phyloP scores from a whole-genome alignment of 2,329 filamentous ascomycete species.

The Endoconidiophora laricicola region DNA sequence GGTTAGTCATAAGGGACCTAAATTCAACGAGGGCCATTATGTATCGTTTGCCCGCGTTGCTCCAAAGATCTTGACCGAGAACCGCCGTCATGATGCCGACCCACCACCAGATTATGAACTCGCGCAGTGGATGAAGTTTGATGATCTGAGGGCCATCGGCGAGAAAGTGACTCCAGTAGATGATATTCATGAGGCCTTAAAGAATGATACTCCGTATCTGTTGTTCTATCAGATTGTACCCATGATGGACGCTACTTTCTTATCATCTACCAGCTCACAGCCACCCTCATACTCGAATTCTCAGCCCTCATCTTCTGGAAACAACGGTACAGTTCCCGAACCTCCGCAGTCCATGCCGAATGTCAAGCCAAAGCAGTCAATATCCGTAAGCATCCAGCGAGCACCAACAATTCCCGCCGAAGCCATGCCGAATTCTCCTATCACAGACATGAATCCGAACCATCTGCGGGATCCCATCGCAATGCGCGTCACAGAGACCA shows the following conservation, averaged over 20 bases:
- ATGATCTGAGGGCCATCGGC: conserved; percentile 52
- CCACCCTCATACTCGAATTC: conserved; percentile 45
- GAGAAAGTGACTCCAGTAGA: conserved; percentile 61
- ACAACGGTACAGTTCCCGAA: not conserved
- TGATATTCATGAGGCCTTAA: conserved; percentile 58
- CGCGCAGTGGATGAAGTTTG: conserved; percentile 77
- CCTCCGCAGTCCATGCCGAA: not conserved
- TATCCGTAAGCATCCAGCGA: conserved; percentile 7
- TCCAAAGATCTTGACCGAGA: conserved; percentile 42
- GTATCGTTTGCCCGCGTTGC: conserved; percentile 67
- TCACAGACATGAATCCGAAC: not conserved
- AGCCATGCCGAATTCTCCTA: conserved; percentile 5
- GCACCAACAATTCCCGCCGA: conserved; percentile 8
- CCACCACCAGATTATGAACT: conserved; percentile 51
- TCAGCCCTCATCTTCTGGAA: conserved; percentile 19
- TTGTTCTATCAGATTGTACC: conserved; percentile 92
- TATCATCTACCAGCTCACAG: conserved; percentile 30
- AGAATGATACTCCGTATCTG: conserved; percentile 81
- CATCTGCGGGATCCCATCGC: not conserved
- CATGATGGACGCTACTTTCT: conserved; percentile 50
- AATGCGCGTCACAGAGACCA: not conserved
- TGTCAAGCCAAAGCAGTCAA: not conserved
- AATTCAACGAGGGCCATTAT: conserved; percentile 65
- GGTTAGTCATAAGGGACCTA: conserved; percentile 66
- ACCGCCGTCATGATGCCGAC: conserved; percentile 36